phyloP scores from a whole-genome alignment of 768 basidiomycete species.

The Baorangia bicolor region DNA sequence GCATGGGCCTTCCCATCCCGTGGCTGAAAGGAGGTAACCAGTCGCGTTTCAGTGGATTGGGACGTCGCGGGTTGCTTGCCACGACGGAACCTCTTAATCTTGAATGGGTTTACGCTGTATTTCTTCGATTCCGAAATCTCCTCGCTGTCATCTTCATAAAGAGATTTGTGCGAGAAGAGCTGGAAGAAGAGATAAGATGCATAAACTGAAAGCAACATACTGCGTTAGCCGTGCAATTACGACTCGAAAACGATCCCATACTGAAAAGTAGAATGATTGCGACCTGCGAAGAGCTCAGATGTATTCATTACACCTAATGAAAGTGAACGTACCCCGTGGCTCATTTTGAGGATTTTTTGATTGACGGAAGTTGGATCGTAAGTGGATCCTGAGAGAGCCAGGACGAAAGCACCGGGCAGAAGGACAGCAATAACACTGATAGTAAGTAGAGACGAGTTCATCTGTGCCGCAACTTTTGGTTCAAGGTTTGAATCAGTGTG shows the following conservation, averaged over 20 bases:
- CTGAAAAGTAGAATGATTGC: conserved; percentile 75
- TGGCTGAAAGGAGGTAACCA: conserved; percentile 5
- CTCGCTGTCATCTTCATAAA: conserved; percentile 53
- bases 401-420: conserved; percentile 74
- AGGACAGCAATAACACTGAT: conserved; percentile 80
- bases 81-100: conserved; percentile 17
- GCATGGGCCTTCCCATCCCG: not conserved
- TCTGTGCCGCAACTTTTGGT: conserved; percentile 61
- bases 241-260: conserved; percentile 34
- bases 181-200: conserved; percentile 75
- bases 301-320: not conserved
- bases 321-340: conserved; percentile 59
- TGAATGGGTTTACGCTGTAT: conserved; percentile 44
- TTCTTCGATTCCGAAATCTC: conserved; percentile 38
- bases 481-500: not conserved
- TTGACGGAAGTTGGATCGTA: conserved; percentile 20
- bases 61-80: conserved; percentile 7
- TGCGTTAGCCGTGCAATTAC: not conserved
- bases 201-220: conserved; percentile 53
- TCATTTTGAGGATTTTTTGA: conserved; percentile 67
- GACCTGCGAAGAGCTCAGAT: conserved; percentile 44
- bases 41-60: not conserved
- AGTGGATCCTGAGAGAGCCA: conserved; percentile 41
- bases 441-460: conserved; percentile 71
- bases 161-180: conserved; percentile 70